A percentile compares a stretch with the other conserved stretches of the same genome.
phyloP scores from a whole-genome alignment of 2,329 filamentous ascomycete genomes.

The Alternaria consortialis region DNA sequence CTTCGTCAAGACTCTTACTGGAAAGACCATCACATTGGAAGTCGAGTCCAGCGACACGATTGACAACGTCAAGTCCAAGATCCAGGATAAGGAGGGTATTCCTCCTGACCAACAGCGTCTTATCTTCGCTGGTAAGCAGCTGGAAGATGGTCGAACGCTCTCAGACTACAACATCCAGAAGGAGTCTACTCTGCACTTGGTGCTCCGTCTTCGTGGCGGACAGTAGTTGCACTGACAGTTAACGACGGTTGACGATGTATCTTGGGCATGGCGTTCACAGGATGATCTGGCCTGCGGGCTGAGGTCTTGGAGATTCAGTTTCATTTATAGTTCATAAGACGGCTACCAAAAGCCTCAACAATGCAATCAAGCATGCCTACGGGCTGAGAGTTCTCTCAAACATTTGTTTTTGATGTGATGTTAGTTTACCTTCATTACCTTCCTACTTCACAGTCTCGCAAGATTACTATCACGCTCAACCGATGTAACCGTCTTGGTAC shows the following conservation, averaged over 20 bases:
- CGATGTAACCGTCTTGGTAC: neutral
- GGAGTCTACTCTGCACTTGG: conserved; percentile 71
- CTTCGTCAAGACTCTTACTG: conserved; percentile 68
- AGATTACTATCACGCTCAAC: neutral
- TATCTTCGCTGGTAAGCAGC: conserved; percentile 92
- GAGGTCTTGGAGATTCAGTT: conserved; percentile 21
- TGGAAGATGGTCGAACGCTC: conserved; percentile 90
- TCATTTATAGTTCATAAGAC: conserved; percentile 44
- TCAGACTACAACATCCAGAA: conserved; percentile 96
- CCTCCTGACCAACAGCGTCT: conserved; percentile 93
- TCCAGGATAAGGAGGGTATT: conserved; percentile 80
- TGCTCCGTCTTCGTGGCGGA: conserved; percentile 67
- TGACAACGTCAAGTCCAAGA: conserved; percentile 94
- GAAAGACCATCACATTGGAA: conserved; percentile 94
- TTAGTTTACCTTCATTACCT: neutral
- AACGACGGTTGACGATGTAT: conserved; percentile 23
- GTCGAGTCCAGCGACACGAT: conserved; percentile 91
- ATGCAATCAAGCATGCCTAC: conserved; percentile 44
- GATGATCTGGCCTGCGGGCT: conserved; percentile 35
- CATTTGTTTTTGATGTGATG: neutral
- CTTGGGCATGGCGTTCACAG: conserved; percentile 45
- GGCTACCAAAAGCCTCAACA: conserved; percentile 33
- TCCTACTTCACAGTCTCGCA: too few species aligned
- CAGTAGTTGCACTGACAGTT: conserved; percentile 51
- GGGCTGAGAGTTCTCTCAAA: conserved; percentile 38